Evolutionary conservation across 768 basidiomycete genomes (phyloP).

Genomic region (Boletus speciosus): DNA sequence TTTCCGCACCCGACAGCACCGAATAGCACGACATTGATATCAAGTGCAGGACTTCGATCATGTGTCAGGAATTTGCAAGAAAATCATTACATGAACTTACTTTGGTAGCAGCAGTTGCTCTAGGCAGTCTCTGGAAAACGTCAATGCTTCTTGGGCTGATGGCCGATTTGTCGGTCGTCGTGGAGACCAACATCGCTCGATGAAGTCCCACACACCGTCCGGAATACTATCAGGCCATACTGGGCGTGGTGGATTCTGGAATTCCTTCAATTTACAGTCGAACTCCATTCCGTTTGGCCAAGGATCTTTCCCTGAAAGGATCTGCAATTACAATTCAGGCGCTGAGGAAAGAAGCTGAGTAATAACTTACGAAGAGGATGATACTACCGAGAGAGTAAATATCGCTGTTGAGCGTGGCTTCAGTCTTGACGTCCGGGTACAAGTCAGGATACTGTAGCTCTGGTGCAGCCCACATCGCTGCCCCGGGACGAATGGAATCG

Average conservation of each 20-base stretch:
- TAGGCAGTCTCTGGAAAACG: background rate
- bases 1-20: too few species aligned
- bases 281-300: too few species aligned
- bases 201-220: too few species aligned
- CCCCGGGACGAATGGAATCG: background rate
- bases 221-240: too few species aligned
- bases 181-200: too few species aligned
- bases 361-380: slow-evolving; percentile 1
- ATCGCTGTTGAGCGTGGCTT: too few species aligned
- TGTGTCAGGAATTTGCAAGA: background rate
- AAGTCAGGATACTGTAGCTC: background rate
- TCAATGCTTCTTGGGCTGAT: background rate
- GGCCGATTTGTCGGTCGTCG: background rate
- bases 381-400: background rate
- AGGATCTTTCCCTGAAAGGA: background rate
- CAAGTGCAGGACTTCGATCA: background rate
- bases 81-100: background rate
- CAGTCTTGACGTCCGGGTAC: too few species aligned
- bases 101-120: background rate
- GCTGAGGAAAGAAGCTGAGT: background rate
- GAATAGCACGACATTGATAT: background rate
- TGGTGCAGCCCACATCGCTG: background rate
- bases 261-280: too few species aligned
- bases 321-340: background rate
- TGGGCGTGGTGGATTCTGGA: too few species aligned